These are phyloP conservation scores for Fragilaria crotonensis DNA, from an alignment of 108 stramenopile species.

Conservation along the genomic window DNA sequence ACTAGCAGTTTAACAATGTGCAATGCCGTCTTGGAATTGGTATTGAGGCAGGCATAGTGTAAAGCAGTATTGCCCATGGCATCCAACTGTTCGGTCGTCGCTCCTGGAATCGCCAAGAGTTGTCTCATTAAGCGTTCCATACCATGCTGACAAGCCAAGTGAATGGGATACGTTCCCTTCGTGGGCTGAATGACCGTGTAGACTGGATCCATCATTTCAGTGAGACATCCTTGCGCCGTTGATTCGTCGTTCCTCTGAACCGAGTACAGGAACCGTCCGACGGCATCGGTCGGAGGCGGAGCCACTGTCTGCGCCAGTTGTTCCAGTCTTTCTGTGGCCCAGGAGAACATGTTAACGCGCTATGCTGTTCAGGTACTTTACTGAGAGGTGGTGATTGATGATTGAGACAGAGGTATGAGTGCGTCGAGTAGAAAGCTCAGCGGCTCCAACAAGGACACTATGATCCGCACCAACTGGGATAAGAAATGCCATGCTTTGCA, in stretches of 20 bases:
- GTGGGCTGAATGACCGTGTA: slow-evolving; percentile 25
- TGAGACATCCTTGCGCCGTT: slow-evolving; percentile 36
- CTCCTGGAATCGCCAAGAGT: slow-evolving; percentile 38
- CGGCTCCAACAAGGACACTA: too few species aligned
- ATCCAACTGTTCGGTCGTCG: slow-evolving; percentile 42
- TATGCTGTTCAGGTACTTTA: too few species aligned
- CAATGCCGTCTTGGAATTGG: slow-evolving; percentile 20
- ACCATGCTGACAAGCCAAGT: slow-evolving; percentile 52
- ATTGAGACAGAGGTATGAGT: too few species aligned
- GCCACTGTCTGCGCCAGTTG: slow-evolving; percentile 67
- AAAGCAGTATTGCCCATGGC: slow-evolving; percentile 58
- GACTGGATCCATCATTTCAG: slow-evolving; percentile 24
- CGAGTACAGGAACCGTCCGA: slow-evolving; percentile 30
- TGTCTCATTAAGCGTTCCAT: slow-evolving; percentile 23
- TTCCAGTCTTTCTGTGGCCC: slow-evolving; percentile 67
- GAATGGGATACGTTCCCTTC: slow-evolving; percentile 54
- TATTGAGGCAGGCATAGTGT: slow-evolving; percentile 57
- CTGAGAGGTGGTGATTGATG: too few species aligned
- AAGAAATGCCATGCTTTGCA: too few species aligned
- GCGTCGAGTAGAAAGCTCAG: too few species aligned
- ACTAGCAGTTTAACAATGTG: slow-evolving; percentile 50
- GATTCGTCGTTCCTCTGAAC: slow-evolving; percentile 35
- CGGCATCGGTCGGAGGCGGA: slow-evolving; percentile 65
- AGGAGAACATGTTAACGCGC: slow-evolving; percentile 80
- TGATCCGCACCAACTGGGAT: too few species aligned